phyloP scores from a whole-genome alignment of 805 yeast species.

The Cyberlindnera bimundalis region DNA sequence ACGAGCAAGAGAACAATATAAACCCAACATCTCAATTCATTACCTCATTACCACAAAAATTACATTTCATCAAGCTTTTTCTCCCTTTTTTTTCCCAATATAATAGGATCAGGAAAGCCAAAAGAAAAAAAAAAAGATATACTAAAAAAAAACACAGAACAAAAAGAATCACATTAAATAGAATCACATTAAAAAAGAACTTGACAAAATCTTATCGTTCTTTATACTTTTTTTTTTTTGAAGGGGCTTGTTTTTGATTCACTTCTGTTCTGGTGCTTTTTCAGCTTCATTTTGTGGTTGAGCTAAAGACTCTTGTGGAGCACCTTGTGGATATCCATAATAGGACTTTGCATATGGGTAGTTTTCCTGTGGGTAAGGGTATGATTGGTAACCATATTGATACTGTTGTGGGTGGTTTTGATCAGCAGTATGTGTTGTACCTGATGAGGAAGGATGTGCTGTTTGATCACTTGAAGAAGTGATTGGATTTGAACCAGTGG shows the following conservation, averaged over 20 bases:
- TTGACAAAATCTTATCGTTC: too few species aligned
- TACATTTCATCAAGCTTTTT: too few species aligned
- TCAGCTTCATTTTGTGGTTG: constrained; percentile 1
- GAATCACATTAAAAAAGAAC: too few species aligned
- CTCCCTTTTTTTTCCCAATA: too few species aligned
- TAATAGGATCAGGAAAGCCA: too few species aligned
- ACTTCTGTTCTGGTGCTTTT: constrained; percentile 3
- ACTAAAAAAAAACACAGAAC: too few species aligned
- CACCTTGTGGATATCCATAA: constrained; percentile 10
- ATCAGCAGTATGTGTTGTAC: background rate
- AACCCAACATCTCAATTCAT: too few species aligned
- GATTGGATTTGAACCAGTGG: background rate
- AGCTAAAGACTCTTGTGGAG: background rate
- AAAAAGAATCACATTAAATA: background rate
- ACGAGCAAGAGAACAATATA: too few species aligned
- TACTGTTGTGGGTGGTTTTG: background rate
- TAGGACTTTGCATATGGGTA: constrained; percentile 10
- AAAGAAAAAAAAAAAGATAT: too few species aligned
- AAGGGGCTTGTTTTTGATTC: too few species aligned
- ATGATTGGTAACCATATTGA: constrained; percentile 16
- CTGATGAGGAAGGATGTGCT: constrained; percentile 5
- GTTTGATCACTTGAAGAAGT: background rate
- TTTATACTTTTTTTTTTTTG: too few species aligned
- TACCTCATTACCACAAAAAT: too few species aligned
- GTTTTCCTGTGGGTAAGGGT: constrained; percentile 11